phyloP scores from a whole-genome alignment of 441 rosid genomes.

The Gossypium trilobum region DNA sequence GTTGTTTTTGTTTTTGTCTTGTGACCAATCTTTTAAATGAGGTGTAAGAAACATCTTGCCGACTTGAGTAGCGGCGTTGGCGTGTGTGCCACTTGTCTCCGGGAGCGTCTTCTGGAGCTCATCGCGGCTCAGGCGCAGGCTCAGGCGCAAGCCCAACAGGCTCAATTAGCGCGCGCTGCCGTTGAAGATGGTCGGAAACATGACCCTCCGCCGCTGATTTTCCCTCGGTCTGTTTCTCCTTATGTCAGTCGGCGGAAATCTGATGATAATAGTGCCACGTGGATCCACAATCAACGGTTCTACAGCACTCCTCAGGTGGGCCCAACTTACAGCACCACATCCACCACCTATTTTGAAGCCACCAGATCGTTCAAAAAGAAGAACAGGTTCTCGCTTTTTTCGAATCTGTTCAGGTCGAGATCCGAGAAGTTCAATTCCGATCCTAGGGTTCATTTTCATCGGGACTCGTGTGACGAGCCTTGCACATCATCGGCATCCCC shows the following conservation, averaged over 20 bases:
- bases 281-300: conserved; percentile 25
- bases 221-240: conserved; percentile 85
- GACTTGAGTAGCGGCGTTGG: conserved; percentile 70
- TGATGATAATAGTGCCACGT: conserved; percentile 15
- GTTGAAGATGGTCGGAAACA: conserved; percentile 23
- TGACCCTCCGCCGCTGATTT: conserved; percentile 36
- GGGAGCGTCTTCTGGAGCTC: conserved; percentile 55
- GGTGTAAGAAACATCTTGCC: conserved; percentile 57
- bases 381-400: conserved; percentile 33
- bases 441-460: conserved; percentile 22
- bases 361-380: conserved; percentile 23
- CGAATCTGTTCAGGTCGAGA: conserved; percentile 50
- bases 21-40: conserved; percentile 34
- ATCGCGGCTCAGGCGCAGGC: conserved; percentile 50
- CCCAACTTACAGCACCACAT: conserved; percentile 21
- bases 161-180: conserved; percentile 17
- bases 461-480: conserved; percentile 25
- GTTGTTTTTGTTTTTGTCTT: no score
- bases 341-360: conserved; percentile 17
- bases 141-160: conserved; percentile 18
- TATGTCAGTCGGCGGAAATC: conserved; percentile 61
- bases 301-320: conserved; percentile 63
- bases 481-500: conserved; percentile 36
- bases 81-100: conserved; percentile 87
- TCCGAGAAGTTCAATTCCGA: conserved; percentile 42